These are phyloP conservation scores for Camellia japonica DNA, from an alignment of 148 eudicot genomes.

Conservation along the genomic window DNA sequence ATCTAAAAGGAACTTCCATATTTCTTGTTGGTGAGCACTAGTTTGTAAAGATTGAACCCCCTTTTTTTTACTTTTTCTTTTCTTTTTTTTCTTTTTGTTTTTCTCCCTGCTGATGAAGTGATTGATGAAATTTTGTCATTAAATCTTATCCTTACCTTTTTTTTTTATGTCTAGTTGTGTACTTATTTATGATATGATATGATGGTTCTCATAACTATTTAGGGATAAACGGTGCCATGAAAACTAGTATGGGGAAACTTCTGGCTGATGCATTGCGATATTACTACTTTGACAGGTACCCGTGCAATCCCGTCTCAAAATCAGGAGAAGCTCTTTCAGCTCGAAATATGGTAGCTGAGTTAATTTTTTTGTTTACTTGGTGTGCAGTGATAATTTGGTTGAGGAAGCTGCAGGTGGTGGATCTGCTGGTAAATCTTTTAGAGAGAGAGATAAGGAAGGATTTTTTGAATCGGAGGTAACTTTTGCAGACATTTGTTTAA, in stretches of 20 bases:
- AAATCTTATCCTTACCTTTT: not conserved
- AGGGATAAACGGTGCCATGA: constrained; percentile 68
- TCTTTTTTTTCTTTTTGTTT: no score
- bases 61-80: not conserved
- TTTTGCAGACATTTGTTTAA: not conserved
- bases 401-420: constrained; percentile 84
- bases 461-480: constrained; percentile 78
- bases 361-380: constrained; percentile 10
- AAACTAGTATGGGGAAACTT: constrained; percentile 57
- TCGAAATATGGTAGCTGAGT: not conserved
- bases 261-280: constrained; percentile 74
- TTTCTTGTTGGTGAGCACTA: constrained; percentile 70
- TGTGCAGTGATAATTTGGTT: constrained; percentile 66
- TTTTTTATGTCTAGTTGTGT: not conserved
- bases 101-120: not conserved
- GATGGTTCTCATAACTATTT: constrained; percentile 11
- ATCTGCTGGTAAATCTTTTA: constrained; percentile 50
- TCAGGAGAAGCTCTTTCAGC: not conserved
- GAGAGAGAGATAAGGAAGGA: constrained; percentile 67
- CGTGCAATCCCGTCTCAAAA: constrained; percentile 1
- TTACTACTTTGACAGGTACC: constrained; percentile 85
- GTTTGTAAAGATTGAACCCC: constrained; percentile 7
- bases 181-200: constrained; percentile 6
- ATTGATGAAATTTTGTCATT: constrained; percentile 8
- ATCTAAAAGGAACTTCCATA: constrained; percentile 80